Evolutionary conservation across 2,329 filamentous ascomycete genomes (phyloP).

Genomic region (Daldinia sp.): DNA sequence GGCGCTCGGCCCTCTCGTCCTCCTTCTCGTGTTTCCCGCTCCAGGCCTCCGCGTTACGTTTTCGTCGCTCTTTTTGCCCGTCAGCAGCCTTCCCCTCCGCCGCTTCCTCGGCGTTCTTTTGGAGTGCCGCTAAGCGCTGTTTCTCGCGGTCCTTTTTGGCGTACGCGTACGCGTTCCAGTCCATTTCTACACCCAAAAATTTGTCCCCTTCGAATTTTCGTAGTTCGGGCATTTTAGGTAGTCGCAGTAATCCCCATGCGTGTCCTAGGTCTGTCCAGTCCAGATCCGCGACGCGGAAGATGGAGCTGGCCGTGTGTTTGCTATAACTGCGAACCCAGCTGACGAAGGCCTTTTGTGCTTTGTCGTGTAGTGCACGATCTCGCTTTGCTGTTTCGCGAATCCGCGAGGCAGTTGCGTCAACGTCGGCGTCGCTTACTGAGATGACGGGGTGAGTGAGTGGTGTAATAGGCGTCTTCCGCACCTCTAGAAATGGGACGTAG

Average conservation of each 20-base stretch:
- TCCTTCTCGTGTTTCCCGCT: constrained; percentile 74
- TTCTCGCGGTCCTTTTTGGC: constrained; percentile 76
- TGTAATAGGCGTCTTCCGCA: constrained; percentile 84
- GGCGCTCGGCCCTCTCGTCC: constrained; percentile 66
- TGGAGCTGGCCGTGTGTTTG: constrained; percentile 89
- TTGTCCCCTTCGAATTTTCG: constrained; percentile 76
- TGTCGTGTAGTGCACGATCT: constrained; percentile 75
- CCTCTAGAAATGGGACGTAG: constrained; percentile 85
- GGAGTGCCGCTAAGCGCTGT: constrained; percentile 65
- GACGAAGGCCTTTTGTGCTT: constrained; percentile 90
- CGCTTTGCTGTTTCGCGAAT: constrained; percentile 67
- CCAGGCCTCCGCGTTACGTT: constrained; percentile 74
- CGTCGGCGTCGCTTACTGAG: constrained; percentile 67
- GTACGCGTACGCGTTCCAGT: constrained; percentile 75
- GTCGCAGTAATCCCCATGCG: constrained; percentile 84
- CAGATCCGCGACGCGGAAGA: constrained; percentile 83
- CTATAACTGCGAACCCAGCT: constrained; percentile 92
- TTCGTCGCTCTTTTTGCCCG: constrained; percentile 56
- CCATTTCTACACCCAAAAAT: constrained; percentile 67
- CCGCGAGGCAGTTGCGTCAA: constrained; percentile 60
- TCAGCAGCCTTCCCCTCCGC: constrained; percentile 45
- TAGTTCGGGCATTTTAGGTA: constrained; percentile 94
- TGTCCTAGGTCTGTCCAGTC: constrained; percentile 84
- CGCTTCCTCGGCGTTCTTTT: constrained; percentile 51
- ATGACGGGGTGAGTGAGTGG: constrained; percentile 67